Conservation (phyloP, 768 basidiomycete species). For the Psilocybe cyanescens region DNA sequence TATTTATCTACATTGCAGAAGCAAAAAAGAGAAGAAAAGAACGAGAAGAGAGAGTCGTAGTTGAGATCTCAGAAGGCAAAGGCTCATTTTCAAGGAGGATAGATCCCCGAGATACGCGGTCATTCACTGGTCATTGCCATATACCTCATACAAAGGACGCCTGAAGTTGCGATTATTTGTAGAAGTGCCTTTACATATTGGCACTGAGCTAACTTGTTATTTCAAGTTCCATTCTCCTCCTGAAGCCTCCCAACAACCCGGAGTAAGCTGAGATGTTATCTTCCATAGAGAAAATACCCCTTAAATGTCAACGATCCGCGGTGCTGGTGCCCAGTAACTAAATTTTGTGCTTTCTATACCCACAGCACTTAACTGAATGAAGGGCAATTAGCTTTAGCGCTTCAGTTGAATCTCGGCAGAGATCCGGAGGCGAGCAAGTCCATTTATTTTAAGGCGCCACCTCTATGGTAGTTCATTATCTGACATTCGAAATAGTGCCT, state of each 20-base stretch:
- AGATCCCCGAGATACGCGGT: slow-evolving; percentile 7
- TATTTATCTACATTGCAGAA: not conserved
- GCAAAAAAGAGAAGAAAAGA: not conserved
- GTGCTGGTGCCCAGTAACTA: not conserved
- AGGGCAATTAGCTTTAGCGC: not conserved
- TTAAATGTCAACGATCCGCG: not conserved
- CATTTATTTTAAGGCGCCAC: not conserved
- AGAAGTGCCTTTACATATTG: too few species aligned
- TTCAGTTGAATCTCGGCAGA: not conserved
- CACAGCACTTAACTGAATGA: not conserved
- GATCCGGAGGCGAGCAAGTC: not conserved
- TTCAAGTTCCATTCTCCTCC: too few species aligned
- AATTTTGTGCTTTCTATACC: not conserved
- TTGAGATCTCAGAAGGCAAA: not conserved
- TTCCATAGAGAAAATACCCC: not conserved
- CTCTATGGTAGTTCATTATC: not conserved
- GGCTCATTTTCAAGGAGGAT: not conserved
- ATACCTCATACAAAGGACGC: not conserved
- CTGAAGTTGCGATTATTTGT: not conserved
- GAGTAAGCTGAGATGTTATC: too few species aligned
- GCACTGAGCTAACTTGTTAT: not conserved
- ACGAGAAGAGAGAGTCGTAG: not conserved
- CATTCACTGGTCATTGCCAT: not conserved
- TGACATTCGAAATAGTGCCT: not conserved
- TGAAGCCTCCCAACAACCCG: too few species aligned